These are phyloP conservation scores for Camellia lanceoleosa DNA, from an alignment of 148 eudicot species.

Conservation along the genomic window DNA sequence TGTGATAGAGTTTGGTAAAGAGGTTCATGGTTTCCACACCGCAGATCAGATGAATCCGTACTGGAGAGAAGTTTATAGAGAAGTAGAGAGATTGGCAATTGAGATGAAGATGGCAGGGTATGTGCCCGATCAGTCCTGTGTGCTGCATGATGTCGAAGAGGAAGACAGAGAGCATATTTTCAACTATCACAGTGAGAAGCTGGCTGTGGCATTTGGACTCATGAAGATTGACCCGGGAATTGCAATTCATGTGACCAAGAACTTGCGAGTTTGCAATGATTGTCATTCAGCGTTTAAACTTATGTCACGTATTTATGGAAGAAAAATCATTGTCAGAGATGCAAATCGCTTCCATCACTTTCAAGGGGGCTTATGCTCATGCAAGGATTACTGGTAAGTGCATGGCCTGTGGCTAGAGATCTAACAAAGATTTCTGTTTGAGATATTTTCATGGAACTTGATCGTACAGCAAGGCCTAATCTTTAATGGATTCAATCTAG, in stretches of 20 bases:
- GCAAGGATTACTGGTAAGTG: constrained; percentile 25
- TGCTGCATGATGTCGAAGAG: constrained; percentile 26
- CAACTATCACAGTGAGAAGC: constrained; percentile 24
- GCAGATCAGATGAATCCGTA: constrained; percentile 33
- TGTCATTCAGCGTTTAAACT: constrained; percentile 22
- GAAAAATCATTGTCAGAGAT: constrained; percentile 23
- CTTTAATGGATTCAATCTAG: neutral
- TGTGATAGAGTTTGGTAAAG: constrained; percentile 39
- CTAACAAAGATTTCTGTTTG: neutral
- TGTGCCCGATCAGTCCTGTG: constrained; percentile 26
- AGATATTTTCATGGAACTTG: neutral
- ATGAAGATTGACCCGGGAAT: constrained; percentile 14
- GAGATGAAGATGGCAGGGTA: constrained; percentile 36
- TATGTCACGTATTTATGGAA: constrained; percentile 19
- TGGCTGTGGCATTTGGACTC: constrained; percentile 26
- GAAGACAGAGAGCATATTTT: constrained; percentile 22
- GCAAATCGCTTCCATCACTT: constrained; percentile 28
- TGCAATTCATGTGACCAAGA: constrained; percentile 19
- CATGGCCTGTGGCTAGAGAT: neutral
- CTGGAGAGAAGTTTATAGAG: constrained; percentile 20
- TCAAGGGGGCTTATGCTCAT: constrained; percentile 26
- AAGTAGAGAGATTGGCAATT: constrained; percentile 26
- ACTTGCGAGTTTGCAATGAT: constrained; percentile 28
- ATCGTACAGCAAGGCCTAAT: neutral
- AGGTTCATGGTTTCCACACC: constrained; percentile 38